Conservation (phyloP, 202 grass and related monocot species). For the Carex arenaria region DNA sequence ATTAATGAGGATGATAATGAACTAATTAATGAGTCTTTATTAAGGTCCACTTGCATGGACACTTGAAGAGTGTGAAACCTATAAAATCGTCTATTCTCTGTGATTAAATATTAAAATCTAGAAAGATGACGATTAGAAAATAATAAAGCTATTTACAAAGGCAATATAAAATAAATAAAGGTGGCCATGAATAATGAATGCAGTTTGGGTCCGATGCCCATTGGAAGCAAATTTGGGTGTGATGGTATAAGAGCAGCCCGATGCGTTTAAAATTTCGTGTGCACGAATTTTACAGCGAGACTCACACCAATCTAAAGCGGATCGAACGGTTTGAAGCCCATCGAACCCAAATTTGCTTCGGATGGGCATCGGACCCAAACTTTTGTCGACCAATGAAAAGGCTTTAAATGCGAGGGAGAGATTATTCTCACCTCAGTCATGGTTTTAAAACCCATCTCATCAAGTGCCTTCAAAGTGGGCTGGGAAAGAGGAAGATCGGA, state of each 20-base stretch:
- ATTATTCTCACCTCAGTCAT: slow-evolving; percentile 56
- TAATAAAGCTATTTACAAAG: background rate
- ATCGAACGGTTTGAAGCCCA: too few relatives aligned
- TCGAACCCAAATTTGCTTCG: too few relatives aligned
- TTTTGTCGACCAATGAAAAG: background rate
- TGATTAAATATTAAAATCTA: background rate
- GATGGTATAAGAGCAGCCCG: too few relatives aligned
- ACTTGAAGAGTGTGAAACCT: background rate
- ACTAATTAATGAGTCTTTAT: background rate
- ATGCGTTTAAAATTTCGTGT: too few relatives aligned
- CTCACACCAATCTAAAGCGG: too few relatives aligned
- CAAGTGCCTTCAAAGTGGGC: slow-evolving; percentile 49
- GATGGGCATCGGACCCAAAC: too few relatives aligned
- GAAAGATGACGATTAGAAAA: background rate
- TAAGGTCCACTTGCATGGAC: background rate
- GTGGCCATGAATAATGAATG: too few relatives aligned
- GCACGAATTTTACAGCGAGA: too few relatives aligned
- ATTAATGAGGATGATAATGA: background rate
- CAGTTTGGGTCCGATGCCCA: too few relatives aligned
- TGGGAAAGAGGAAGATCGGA: slow-evolving; percentile 72
- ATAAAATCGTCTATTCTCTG: background rate
- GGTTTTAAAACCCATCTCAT: slow-evolving; percentile 73
- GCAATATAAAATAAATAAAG: background rate
- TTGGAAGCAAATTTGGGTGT: too few relatives aligned
- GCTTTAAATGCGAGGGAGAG: background rate